Evolutionary conservation across 2,329 filamentous ascomycete genomes (phyloP).

Genomic region (Colletotrichum graminicola): DNA sequence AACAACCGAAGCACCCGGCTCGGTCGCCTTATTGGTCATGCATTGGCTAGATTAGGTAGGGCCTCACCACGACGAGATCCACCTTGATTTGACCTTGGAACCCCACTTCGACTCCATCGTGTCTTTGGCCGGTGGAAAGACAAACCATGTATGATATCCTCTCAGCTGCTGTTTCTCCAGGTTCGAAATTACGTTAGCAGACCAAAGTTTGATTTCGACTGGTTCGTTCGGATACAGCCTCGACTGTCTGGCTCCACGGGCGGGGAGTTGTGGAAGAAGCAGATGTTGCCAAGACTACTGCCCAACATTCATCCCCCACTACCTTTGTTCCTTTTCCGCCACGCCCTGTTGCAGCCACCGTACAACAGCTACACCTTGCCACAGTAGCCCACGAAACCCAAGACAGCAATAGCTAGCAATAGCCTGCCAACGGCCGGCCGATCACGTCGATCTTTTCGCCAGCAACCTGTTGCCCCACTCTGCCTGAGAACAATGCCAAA

Average conservation of each 20-base stretch:
- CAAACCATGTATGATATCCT: neutral
- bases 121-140: conserved; percentile 2
- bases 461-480: conserved; percentile 29
- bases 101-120: neutral
- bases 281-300: conserved; percentile 5
- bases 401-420: conserved; percentile 7
- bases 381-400: conserved; percentile 28
- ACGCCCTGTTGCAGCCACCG: conserved; percentile 22
- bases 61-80: conserved; percentile 6
- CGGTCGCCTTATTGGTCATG: neutral
- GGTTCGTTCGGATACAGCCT: neutral
- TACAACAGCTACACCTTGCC: conserved; percentile 23
- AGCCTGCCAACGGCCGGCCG: conserved; percentile 37
- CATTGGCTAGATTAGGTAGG: neutral
- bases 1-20: conserved; percentile 21
- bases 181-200: conserved; percentile 5
- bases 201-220: neutral
- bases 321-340: neutral
- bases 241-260: neutral
- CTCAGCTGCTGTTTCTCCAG: neutral
- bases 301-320: neutral
- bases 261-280: neutral
- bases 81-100: neutral
- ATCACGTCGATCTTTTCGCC: conserved; percentile 40
- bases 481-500: conserved; percentile 11